These are phyloP conservation scores for Fomitopsis schrenkii DNA, from an alignment of 1,284 basidiomycete genomes.

Conservation along the genomic window DNA sequence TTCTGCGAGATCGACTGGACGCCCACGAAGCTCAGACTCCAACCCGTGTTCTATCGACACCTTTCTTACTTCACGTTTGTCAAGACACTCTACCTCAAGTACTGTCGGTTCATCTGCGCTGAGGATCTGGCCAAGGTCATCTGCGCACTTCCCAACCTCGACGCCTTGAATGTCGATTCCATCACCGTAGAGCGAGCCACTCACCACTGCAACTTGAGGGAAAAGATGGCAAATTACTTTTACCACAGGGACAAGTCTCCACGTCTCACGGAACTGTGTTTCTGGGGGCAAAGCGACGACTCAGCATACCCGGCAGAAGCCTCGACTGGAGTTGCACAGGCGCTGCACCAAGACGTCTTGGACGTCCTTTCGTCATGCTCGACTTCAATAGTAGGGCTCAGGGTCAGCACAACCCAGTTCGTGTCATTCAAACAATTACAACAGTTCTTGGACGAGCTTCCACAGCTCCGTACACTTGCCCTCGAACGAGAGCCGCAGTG, in stretches of 20 bases:
- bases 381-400: not conserved
- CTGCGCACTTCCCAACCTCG: not conserved
- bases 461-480: not conserved
- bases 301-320: too few relatives aligned
- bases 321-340: conserved; percentile 14
- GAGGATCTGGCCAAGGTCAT: not conserved
- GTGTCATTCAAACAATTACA: not conserved
- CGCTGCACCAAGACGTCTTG: conserved; percentile 32
- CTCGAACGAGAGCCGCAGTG: not conserved
- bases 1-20: not conserved
- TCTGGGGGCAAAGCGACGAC: too few relatives aligned
- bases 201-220: too few relatives aligned
- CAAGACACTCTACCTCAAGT: not conserved
- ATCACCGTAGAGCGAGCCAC: not conserved
- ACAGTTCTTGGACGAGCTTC: not conserved
- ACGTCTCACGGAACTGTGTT: too few relatives aligned
- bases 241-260: too few relatives aligned
- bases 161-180: not conserved
- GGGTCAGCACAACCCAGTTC: not conserved
- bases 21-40: not conserved
- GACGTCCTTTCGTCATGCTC: conserved; percentile 31
- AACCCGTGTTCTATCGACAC: not conserved
- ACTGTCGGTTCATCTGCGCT: not conserved
- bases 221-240: too few relatives aligned
- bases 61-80: not conserved